Conservation (phyloP, 495 filamentous ascomycete species). For the Tuber indicum region DNA sequence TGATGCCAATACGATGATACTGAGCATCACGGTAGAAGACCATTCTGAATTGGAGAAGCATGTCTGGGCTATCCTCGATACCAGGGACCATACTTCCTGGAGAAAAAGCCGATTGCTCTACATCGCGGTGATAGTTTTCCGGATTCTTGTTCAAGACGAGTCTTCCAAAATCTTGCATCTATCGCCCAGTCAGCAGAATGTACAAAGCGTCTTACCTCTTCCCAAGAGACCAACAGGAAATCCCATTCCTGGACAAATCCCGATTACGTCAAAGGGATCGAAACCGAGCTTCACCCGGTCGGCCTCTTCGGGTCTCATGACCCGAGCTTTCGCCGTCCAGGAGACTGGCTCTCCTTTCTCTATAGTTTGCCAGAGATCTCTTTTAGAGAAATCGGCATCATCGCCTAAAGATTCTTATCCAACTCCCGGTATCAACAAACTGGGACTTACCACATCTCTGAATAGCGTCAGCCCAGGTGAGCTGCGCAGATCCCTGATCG, state of each 20-base stretch:
- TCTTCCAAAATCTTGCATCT: slow-evolving; percentile 51
- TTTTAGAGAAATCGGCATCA: slow-evolving; percentile 53
- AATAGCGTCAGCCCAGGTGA: slow-evolving; percentile 50
- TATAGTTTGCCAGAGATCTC: slow-evolving; percentile 51
- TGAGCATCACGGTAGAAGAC: slow-evolving; percentile 52
- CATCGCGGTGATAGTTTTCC: slow-evolving; percentile 62
- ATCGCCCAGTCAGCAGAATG: slow-evolving; percentile 13
- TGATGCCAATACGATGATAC: slow-evolving; percentile 50
- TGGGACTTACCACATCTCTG: slow-evolving; percentile 40
- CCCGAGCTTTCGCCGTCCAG: slow-evolving; percentile 51
- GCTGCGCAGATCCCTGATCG: slow-evolving; percentile 52
- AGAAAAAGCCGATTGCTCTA: slow-evolving; percentile 51
- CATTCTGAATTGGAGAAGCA: slow-evolving; percentile 50
- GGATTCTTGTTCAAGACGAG: slow-evolving; percentile 63
- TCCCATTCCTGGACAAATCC: slow-evolving; percentile 47
- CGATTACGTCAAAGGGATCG: slow-evolving; percentile 54
- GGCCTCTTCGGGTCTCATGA: slow-evolving; percentile 51
- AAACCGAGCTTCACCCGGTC: slow-evolving; percentile 49
- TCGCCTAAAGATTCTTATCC: slow-evolving; percentile 35
- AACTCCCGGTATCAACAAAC: background rate
- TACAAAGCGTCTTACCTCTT: background rate
- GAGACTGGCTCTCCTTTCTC: slow-evolving; percentile 47
- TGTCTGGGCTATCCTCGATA: slow-evolving; percentile 49
- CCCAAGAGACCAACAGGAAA: slow-evolving; percentile 41
- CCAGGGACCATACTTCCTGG: slow-evolving; percentile 51